These are phyloP conservation scores for Fusarium sp. DNA, from an alignment of 2,329 filamentous ascomycete genomes.

Conservation along the genomic window DNA sequence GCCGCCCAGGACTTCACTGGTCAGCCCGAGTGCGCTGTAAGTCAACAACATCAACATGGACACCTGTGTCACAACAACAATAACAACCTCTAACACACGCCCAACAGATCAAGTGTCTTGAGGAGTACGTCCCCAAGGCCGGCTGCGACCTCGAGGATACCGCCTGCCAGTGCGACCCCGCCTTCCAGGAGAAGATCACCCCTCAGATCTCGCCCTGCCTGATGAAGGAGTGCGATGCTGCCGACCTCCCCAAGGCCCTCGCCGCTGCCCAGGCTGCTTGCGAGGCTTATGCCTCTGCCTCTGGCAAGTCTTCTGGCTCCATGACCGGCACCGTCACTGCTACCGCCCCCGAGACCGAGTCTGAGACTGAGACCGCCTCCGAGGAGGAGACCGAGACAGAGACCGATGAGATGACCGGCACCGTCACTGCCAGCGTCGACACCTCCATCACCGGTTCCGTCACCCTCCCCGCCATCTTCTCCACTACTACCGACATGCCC, in stretches of 20 bases:
- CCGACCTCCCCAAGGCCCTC: constrained; percentile 47
- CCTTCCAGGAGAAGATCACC: constrained; percentile 46
- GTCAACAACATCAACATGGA: constrained; percentile 29
- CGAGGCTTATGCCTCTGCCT: constrained; percentile 33
- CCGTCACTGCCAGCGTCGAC: neutral
- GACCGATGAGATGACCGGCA: neutral
- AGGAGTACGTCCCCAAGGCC: constrained; percentile 46
- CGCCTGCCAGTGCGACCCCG: constrained; percentile 51
- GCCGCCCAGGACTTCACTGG: constrained; percentile 51
- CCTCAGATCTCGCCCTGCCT: constrained; percentile 46
- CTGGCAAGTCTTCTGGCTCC: constrained; percentile 6
- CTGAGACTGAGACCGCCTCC: neutral
- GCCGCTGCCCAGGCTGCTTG: constrained; percentile 46
- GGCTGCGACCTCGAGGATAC: constrained; percentile 51
- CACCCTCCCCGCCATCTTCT: constrained; percentile 31
- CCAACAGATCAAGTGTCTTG: constrained; percentile 48
- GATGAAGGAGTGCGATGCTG: constrained; percentile 46
- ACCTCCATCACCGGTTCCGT: constrained; percentile 8
- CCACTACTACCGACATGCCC: constrained; percentile 17
- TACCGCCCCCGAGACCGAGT: neutral
- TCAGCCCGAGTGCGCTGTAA: constrained; percentile 53
- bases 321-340: constrained; percentile 12
- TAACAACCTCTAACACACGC: neutral
- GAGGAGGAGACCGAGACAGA: neutral
- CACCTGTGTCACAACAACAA: neutral